Evolutionary conservation across 371 early-diverging fungal genomes (phyloP), one percentile per base, ranked within the genome.

Genomic region (Lichtheimia ornata): DNA sequence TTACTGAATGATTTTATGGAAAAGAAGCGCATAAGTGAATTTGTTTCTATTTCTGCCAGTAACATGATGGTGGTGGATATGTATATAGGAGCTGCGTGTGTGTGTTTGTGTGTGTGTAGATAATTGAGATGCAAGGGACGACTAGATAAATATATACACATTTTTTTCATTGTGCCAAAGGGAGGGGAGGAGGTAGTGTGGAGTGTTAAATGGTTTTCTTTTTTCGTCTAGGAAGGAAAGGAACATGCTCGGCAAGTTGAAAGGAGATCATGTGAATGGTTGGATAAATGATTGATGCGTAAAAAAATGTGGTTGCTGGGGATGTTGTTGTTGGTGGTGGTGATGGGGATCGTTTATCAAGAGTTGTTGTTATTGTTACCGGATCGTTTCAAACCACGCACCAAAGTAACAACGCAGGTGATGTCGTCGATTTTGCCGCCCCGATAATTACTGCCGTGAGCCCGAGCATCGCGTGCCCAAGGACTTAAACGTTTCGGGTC

Each of bases 351-450:
- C 5, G 35, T 35, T 35, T 35, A 35, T 35, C 35, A 35, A 35
- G 35, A 11, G 42, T 11, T 47, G 47, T n/a, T 50, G 41, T 44
- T 56, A 44, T 24, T 42, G 57, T 30, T 59, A 51, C 35, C 50
- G 47, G 27, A 50, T 41, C 40, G 50, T 50, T 54, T 56, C 14
- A 65, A 35, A n/a, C 61, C 61, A 18, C 72, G 67, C 35, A 80
- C 77, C 49, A 77, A 62, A n/a, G 78, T 74, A 18, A 77, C 78
- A 30, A 77, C 70, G 57, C 78, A 81, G n/a, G 78, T 77, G 56
- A 81, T 81, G 62, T 81, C 81, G 58, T 81, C 81, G 12, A 76
- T 67, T 58, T 81, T 81, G 25, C 81, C 81, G 11, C 81, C 81
- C 30, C 67, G 47, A 63, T 77, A 81, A 45, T 70, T 69, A 50